Evolutionary conservation across 768 basidiomycete genomes (phyloP), one percentile per base, ranked within the genome.

Genomic region (Mycena albidolilacea): DNA sequence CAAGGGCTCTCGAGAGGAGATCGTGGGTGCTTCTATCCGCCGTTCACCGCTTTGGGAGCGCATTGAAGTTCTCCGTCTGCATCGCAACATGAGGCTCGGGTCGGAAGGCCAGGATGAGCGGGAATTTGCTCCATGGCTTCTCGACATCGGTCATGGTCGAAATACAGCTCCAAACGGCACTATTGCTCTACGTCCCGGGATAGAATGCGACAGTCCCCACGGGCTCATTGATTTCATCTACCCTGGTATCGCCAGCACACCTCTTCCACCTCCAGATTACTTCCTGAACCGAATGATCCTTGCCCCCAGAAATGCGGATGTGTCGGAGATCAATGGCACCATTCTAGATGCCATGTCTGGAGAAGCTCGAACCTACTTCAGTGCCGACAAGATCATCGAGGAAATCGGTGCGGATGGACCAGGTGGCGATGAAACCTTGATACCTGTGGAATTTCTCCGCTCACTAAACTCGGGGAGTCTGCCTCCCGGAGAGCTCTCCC

Each of bases 41-140:
- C 61, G 76, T 8, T 88, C 86, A 21, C 35, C 73, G 11, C 76
- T 89, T 0, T 89, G 88, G 87, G 30, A 48, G 5, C 55, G 52
- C 7, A 77, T 86, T 39, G 14, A 72, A 7, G 64, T 85, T 11
- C 74, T 86, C 3, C 75, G 80, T 54, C 81, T 88, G 5, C 68
- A 50, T 7, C 71, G 80, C 38, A 88, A 89, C 73, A 89, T 88
- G 86, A 65, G 78, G 7, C 79, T 89, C 15, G 81, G 80, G 50
- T 52, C 64, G 0, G 69, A 78, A 19, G 43, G 43, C 43, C 43
- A 44, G 43, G 43, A 44, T 14, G 43, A 44, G 43, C 43, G 4
- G 43, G 43, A 44, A 10, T 44, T 44, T 44, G 43, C 43, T 44
- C 41, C 75, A 10, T 85, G 84, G 81, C 79, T 86, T 7, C 65